Evolutionary conservation across 495 filamentous ascomycete genomes (phyloP).

Genomic region (Apiosordaria backusii): DNA sequence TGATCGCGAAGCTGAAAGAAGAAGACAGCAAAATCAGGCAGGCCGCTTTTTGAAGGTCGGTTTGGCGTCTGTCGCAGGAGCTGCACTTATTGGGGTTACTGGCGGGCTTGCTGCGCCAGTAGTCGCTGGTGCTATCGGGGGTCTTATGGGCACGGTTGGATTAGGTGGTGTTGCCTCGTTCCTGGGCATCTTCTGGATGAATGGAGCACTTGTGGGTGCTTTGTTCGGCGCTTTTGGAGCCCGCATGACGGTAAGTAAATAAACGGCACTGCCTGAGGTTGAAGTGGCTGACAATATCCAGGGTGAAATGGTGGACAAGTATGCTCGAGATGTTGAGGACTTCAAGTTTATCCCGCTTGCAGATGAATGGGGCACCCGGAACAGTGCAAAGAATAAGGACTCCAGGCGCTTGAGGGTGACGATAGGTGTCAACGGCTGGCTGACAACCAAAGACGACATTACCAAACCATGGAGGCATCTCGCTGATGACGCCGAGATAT

Average conservation of each 20-base stretch:
- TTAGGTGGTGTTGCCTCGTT: slow-evolving; percentile 81
- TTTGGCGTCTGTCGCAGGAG: slow-evolving; percentile 80
- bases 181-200: slow-evolving; percentile 76
- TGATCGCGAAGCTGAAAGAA: slow-evolving; percentile 63
- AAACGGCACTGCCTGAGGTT: neutral
- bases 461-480: slow-evolving; percentile 72
- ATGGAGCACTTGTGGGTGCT: slow-evolving; percentile 75
- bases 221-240: slow-evolving; percentile 87
- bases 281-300: slow-evolving; percentile 8
- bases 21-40: slow-evolving; percentile 58
- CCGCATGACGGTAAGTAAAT: slow-evolving; percentile 62
- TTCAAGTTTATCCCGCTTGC: slow-evolving; percentile 79
- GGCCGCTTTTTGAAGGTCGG: slow-evolving; percentile 82
- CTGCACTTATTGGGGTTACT: slow-evolving; percentile 80
- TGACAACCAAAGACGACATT: slow-evolving; percentile 65
- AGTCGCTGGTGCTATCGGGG: slow-evolving; percentile 84
- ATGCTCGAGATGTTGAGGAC: slow-evolving; percentile 81
- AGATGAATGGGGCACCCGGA: slow-evolving; percentile 40
- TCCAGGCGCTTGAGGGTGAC: slow-evolving; percentile 67
- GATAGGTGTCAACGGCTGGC: slow-evolving; percentile 82
- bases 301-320: slow-evolving; percentile 75
- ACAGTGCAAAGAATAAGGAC: slow-evolving; percentile 27
- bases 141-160: slow-evolving; percentile 78
- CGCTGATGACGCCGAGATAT: slow-evolving; percentile 65
- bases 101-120: slow-evolving; percentile 84